Evolutionary conservation across 257 asterid genomes (phyloP).

Genomic region (Osmanthus fragrans): DNA sequence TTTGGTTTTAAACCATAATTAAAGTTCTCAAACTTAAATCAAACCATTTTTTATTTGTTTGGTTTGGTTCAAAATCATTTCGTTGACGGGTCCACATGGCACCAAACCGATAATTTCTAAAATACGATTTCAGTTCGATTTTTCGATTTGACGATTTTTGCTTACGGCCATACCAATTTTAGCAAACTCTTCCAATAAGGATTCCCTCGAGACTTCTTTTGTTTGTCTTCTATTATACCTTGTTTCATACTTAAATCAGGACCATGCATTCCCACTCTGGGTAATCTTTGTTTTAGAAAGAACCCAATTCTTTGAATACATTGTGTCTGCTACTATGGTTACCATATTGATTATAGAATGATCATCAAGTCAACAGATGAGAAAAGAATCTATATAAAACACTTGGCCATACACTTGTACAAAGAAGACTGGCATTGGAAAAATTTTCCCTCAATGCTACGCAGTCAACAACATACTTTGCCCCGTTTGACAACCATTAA

Average conservation of each 20-base stretch:
- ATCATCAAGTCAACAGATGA: neutral
- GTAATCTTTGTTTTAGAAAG: neutral
- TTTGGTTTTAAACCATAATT: no score
- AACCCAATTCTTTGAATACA: neutral
- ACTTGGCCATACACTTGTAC: neutral
- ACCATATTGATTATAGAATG: neutral
- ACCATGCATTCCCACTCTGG: neutral
- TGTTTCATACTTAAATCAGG: neutral
- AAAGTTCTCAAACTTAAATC: no score
- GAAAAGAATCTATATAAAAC: neutral
- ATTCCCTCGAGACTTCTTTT: neutral
- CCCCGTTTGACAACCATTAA: no score
- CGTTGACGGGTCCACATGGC: no score
- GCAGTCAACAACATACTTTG: neutral
- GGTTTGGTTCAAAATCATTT: no score
- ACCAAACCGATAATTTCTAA: no score
- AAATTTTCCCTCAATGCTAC: neutral
- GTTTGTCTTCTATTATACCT: neutral
- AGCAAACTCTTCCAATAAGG: neutral
- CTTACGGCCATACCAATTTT: no score
- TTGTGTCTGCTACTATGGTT: neutral
- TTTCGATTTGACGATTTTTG: no score
- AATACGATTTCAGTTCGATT: no score
- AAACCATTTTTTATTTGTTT: no score
- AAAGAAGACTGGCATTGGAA: neutral